Conservation (phyloP, 1,284 basidiomycete species). For the Schizophyllum commune region DNA sequence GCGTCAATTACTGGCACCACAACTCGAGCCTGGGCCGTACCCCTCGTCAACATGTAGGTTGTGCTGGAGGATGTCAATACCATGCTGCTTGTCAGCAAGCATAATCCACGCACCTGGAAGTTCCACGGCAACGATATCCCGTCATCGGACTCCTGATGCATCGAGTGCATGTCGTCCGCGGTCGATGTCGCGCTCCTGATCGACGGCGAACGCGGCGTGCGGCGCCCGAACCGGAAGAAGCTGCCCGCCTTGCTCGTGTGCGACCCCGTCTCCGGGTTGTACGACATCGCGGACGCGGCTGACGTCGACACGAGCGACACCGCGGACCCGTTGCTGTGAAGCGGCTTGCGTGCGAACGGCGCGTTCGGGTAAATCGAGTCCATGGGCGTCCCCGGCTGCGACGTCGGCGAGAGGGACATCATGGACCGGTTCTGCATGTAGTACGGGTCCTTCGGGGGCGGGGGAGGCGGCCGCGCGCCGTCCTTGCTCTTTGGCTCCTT, state of each 20-base stretch:
- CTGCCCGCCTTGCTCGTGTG: constrained; percentile 12
- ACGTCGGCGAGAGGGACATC: constrained; percentile 42
- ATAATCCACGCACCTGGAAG: constrained; percentile 48
- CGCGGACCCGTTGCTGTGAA: constrained; percentile 24
- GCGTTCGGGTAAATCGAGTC: constrained; percentile 11
- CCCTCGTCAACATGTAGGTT: constrained; percentile 74
- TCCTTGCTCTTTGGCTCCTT: constrained; percentile 13
- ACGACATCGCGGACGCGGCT: constrained; percentile 11
- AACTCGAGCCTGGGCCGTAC: constrained; percentile 27
- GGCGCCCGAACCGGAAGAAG: constrained; percentile 8
- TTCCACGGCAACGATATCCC: constrained; percentile 66
- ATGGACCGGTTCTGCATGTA: constrained; percentile 48
- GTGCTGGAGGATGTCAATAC: constrained; percentile 37
- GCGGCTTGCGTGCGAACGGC: constrained; percentile 15
- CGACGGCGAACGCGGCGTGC: constrained; percentile 14
- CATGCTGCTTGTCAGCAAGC: constrained; percentile 2
- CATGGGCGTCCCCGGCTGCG: constrained; percentile 27
- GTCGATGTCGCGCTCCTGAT: constrained; percentile 21
- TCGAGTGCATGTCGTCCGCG: constrained; percentile 20
- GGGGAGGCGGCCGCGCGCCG: constrained; percentile 39
- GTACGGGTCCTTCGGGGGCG: constrained; percentile 59
- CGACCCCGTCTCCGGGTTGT: constrained; percentile 1
- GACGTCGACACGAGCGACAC: constrained; percentile 18
- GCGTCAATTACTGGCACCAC: background rate
- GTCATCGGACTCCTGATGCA: constrained; percentile 42